These are phyloP conservation scores for Acmispon strigosus DNA, from an alignment of 306 rosid genomes.

Conservation along the genomic window DNA sequence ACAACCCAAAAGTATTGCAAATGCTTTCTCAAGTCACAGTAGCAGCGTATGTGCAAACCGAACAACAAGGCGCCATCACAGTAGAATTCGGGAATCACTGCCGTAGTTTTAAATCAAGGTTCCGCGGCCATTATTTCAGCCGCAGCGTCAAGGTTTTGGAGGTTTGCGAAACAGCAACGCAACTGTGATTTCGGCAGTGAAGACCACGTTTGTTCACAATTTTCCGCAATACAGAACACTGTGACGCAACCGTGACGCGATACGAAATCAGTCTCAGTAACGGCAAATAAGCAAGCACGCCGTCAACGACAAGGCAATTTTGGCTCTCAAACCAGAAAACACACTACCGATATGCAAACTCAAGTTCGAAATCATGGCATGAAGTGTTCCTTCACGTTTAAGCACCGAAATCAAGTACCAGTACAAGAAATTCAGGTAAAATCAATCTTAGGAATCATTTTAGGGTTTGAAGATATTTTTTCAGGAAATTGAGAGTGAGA, in stretches of 20 bases:
- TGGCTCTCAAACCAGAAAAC: background rate
- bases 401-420: background rate
- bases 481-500: background rate
- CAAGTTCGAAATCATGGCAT: background rate
- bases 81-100: background rate
- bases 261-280: background rate
- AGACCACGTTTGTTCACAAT: too few relatives aligned
- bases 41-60: background rate
- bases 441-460: background rate
- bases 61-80: background rate
- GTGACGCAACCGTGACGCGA: background rate
- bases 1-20: background rate
- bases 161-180: too few relatives aligned
- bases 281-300: background rate
- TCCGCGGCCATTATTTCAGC: too few relatives aligned
- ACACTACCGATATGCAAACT: background rate
- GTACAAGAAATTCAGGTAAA: background rate
- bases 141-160: too few relatives aligned
- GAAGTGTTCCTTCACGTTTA: background rate
- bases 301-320: background rate
- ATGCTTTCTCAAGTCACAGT: background rate
- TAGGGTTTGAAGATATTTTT: conserved; percentile 23
- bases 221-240: too few relatives aligned
- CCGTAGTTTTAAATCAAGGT: too few relatives aligned
- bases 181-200: too few relatives aligned